Evolutionary conservation across 305 asterid genomes (phyloP).

Genomic region (Salvia sclarea): DNA sequence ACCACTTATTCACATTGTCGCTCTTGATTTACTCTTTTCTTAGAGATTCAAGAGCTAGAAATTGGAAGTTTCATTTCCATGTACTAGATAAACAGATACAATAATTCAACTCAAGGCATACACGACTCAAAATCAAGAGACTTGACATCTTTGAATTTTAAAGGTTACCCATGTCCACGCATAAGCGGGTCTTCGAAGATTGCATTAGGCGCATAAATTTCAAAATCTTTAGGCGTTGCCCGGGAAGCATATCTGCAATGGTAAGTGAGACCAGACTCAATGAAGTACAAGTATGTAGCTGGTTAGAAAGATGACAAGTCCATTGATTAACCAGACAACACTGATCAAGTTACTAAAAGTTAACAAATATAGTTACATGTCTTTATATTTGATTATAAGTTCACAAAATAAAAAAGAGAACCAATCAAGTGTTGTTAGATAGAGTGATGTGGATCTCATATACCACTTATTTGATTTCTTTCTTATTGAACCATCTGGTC

Average conservation of each 20-base stretch:
- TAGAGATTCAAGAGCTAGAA: neutral
- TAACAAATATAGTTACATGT: neutral
- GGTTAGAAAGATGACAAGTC: neutral
- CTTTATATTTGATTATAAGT: neutral
- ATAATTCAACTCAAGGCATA: too few relatives aligned
- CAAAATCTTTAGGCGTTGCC: constrained; percentile 70
- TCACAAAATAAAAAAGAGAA: neutral
- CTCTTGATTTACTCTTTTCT: neutral
- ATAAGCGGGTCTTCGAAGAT: constrained; percentile 89
- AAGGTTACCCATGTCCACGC: constrained; percentile 74
- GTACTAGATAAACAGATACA: too few relatives aligned
- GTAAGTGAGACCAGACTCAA: neutral
- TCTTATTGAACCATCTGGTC: too few relatives aligned
- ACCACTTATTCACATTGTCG: neutral
- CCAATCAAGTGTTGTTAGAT: too few relatives aligned
- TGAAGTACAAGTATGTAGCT: neutral
- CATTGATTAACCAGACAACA: neutral
- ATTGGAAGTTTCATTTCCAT: neutral
- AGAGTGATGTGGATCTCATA: too few relatives aligned
- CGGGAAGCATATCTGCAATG: constrained; percentile 72
- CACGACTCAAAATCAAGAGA: neutral
- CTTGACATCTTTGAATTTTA: neutral
- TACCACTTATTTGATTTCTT: neutral
- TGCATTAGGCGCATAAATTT: constrained; percentile 77
- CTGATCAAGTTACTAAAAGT: neutral